These are phyloP conservation scores for Yamadazyma ubonensis DNA, from an alignment of 805 yeast species.

Conservation along the genomic window DNA sequence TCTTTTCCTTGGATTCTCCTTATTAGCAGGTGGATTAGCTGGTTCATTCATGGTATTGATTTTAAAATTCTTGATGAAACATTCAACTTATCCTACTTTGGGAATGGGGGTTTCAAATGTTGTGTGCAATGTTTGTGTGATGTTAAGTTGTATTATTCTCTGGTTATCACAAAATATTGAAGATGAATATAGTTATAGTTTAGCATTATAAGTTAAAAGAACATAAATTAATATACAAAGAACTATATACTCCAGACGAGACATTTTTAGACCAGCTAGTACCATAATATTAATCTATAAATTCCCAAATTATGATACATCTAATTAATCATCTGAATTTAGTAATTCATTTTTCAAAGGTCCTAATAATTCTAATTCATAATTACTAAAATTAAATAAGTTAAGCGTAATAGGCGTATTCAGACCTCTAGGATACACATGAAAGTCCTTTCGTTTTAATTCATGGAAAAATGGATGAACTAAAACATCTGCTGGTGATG, in stretches of 20 bases:
- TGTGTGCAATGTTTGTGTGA: slow-evolving; percentile 69
- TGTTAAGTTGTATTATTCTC: slow-evolving; percentile 83
- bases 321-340: slow-evolving; percentile 8
- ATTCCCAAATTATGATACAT: too few species aligned
- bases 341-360: slow-evolving; percentile 34
- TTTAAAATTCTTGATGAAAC: slow-evolving; percentile 77
- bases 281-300: too few species aligned
- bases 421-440: slow-evolving; percentile 55
- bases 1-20: slow-evolving; percentile 86
- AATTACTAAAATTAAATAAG: slow-evolving; percentile 69
- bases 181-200: slow-evolving; percentile 91
- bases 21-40: slow-evolving; percentile 90
- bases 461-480: slow-evolving; percentile 90
- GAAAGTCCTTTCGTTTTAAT: slow-evolving; percentile 57
- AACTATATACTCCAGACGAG: neutral
- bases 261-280: too few species aligned
- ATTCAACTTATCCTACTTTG: slow-evolving; percentile 79
- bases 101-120: slow-evolving; percentile 95
- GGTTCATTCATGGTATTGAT: slow-evolving; percentile 89
- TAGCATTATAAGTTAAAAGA: slow-evolving; percentile 54
- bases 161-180: slow-evolving; percentile 97
- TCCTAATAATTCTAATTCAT: slow-evolving; percentile 56
- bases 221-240: slow-evolving; percentile 5
- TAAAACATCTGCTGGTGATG: slow-evolving; percentile 77
- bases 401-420: slow-evolving; percentile 39